Evolutionary conservation across 306 rosid species (phyloP).

Genomic region (Astragalus glycyphyllos): DNA sequence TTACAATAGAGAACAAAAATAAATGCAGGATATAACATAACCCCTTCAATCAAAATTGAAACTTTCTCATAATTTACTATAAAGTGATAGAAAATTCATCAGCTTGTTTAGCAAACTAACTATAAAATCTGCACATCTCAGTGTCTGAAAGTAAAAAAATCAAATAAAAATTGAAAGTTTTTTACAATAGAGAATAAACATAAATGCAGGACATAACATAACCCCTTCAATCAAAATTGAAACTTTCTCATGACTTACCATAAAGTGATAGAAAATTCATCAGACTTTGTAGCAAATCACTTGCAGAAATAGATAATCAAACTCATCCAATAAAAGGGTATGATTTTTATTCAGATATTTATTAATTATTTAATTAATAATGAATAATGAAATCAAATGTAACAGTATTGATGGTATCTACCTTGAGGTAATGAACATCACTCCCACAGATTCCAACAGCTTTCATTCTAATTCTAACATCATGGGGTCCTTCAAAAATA

Average conservation of each 20-base stretch:
- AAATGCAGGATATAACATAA: background rate
- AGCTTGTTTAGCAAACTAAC: conserved; percentile 40
- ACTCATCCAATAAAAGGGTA: conserved; percentile 3
- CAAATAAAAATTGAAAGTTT: conserved; percentile 24
- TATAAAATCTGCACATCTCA: conserved; percentile 77
- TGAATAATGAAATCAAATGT: background rate
- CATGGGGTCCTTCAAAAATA: conserved; percentile 66
- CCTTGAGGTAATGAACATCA: conserved; percentile 93
- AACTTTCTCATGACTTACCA: conserved; percentile 1
- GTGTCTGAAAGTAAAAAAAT: conserved; percentile 53
- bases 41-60: conserved; percentile 21
- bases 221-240: conserved; percentile 20
- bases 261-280: too few species aligned
- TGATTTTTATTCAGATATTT: too few species aligned
- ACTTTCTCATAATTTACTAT: background rate
- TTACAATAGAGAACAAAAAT: background rate
- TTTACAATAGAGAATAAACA: background rate
- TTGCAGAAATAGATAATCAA: conserved; percentile 9
- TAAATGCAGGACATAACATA: background rate
- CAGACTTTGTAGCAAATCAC: conserved; percentile 6
- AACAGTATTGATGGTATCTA: conserved; percentile 27
- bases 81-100: background rate
- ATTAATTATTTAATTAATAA: too few species aligned
- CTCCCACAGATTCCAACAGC: conserved; percentile 99
- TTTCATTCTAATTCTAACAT: conserved; percentile 77